Percentiles rank a stretch among this genome's conserved stretches.
Conservation (phyloP, 176 grass and related monocot genomes). For the Ensete ventricosum region DNA sequence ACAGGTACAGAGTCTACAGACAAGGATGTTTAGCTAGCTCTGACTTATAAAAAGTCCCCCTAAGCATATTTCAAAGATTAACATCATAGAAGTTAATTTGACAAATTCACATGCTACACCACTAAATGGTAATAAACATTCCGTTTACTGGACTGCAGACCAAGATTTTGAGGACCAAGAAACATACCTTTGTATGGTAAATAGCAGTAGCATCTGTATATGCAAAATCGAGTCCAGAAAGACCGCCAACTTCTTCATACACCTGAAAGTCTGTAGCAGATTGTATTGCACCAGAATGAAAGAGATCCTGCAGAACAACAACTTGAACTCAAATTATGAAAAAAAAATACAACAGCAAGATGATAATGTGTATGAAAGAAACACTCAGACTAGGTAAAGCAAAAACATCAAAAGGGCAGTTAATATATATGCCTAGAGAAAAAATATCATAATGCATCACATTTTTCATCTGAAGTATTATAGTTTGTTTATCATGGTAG, state of each 20-base stretch:
- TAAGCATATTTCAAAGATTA: not conserved
- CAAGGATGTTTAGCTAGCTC: not conserved
- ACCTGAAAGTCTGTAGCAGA: constrained; percentile 96
- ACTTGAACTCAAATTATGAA: not conserved
- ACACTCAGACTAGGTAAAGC: not conserved
- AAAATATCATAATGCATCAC: not conserved
- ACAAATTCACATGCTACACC: not conserved
- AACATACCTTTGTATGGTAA: constrained; percentile 90
- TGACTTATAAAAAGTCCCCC: not conserved
- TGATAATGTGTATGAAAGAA: not conserved
- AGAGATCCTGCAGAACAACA: constrained; percentile 53
- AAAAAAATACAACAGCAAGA: not conserved
- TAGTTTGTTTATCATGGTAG: not conserved
- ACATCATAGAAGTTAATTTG: not conserved
- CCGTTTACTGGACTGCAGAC: not conserved
- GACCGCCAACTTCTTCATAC: constrained; percentile 83
- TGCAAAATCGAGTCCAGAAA: constrained; percentile 96
- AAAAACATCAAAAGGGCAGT: not conserved
- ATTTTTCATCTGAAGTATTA: not conserved
- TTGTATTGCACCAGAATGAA: constrained; percentile 88
- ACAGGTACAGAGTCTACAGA: not conserved
- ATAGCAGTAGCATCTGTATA: constrained; percentile 83
- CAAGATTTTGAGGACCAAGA: constrained; percentile 5
- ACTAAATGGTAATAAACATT: not conserved
- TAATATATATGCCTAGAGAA: not conserved